Evolutionary conservation across 176 grass and related monocot genomes (phyloP).

Genomic region (Rhynchospora tenuis): DNA sequence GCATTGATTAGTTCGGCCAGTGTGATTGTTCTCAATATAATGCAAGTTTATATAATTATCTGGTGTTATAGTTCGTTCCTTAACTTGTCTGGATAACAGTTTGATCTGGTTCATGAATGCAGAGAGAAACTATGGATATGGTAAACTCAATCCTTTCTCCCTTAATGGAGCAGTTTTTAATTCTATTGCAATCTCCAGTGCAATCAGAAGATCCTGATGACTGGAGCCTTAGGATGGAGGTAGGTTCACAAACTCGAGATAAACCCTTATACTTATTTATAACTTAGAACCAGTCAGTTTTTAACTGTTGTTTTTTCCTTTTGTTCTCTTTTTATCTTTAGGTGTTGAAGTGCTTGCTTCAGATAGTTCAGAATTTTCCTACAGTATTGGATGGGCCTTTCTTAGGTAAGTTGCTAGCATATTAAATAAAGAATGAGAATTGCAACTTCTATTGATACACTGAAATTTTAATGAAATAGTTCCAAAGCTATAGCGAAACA

Average conservation of each 20-base stretch:
- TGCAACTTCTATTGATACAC: background rate
- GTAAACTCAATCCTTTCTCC: slow-evolving; percentile 69
- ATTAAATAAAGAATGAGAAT: background rate
- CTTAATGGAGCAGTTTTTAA: slow-evolving; percentile 71
- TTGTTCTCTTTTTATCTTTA: slow-evolving; percentile 46
- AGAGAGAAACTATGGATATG: slow-evolving; percentile 76
- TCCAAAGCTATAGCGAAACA: background rate
- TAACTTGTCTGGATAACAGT: background rate
- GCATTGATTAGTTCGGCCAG: background rate
- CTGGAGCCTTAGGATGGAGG: slow-evolving; percentile 97
- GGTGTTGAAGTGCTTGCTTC: slow-evolving; percentile 97
- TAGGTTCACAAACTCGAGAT: slow-evolving; percentile 22
- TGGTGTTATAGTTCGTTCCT: background rate
- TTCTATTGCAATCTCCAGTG: slow-evolving; percentile 65
- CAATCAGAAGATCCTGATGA: slow-evolving; percentile 83
- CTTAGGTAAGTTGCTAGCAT: slow-evolving; percentile 44
- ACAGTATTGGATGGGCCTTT: slow-evolving; percentile 58
- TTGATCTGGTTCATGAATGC: slow-evolving; percentile 14
- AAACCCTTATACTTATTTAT: background rate
- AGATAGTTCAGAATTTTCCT: slow-evolving; percentile 91
- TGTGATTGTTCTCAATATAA: background rate
- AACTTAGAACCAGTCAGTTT: slow-evolving; percentile 6
- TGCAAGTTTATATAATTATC: background rate
- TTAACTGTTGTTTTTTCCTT: slow-evolving; percentile 18
- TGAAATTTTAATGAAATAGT: background rate